Evolutionary conservation across 2,329 filamentous ascomycete species (phyloP), one percentile per base, ranked within the genome.

Genomic region (Aspergillus versicolor): DNA sequence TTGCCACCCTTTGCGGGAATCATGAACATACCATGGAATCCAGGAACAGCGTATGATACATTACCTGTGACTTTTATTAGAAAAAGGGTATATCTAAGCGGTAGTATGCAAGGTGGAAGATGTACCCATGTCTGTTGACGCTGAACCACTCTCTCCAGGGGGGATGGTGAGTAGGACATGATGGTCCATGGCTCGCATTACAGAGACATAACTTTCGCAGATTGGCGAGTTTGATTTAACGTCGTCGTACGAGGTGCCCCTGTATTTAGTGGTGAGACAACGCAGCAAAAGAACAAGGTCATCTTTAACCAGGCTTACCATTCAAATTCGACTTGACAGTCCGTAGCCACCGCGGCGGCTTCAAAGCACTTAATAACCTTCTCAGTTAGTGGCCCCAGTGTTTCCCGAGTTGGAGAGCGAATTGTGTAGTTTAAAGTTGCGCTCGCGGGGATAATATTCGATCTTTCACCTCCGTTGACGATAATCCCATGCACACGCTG

Each of bases 381-480:
- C 21, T 64, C 62, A 0, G 66, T 66, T 38, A 73, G 52, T 2
- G 62, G 60, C 22, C 65, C 64, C 22, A 83, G 62, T 2, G 79
- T 69, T 3, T 69, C 66, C 38, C 74, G 64, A 9, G 69, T 78
- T 12, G 70, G 63, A 3, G 77, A 74, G 12, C 81, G 74, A 3
- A 81, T 69, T 13, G 75, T 75, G 43, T 79, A 81, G 2, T 76
- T 70, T 43, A 79, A 68, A 3, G 75, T 72, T 0, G 81, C 74
- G 12, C 72, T 75, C 11, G 79, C 81, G 53, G 84, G 82, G 49
- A 85, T 84, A 24, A 85, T 75, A 63, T 86, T 85, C 0, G 82
- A 76, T 12, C 78, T 75, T 5, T 75, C 72, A 0, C 83, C 83
- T 5, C 82, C 83, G 41, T 81, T 64, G 0, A 76, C 77, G 52